These are phyloP conservation scores for Colletotrichum sidae DNA, from an alignment of 2,329 filamentous ascomycete genomes.

Conservation along the genomic window DNA sequence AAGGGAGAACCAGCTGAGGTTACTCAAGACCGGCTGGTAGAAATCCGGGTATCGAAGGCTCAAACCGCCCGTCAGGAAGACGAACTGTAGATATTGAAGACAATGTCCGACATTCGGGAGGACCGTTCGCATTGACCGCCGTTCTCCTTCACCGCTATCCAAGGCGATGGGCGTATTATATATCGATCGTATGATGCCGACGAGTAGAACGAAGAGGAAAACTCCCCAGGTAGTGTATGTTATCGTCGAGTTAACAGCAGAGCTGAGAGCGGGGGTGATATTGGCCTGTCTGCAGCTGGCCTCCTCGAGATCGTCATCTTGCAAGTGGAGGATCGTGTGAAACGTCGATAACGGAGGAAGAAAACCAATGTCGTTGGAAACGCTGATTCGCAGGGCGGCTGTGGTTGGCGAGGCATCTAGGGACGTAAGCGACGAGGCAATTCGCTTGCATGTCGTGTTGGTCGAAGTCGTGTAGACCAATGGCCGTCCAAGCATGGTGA, in stretches of 20 bases:
- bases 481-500: constrained; percentile 28
- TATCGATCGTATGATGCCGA: constrained; percentile 26
- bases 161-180: constrained; percentile 22
- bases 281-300: constrained; percentile 36
- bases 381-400: background rate
- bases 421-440: too few relatives aligned
- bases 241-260: constrained; percentile 23
- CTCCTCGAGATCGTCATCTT: constrained; percentile 12
- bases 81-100: constrained; percentile 80
- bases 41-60: constrained; percentile 80
- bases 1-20: constrained; percentile 74
- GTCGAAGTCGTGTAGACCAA: constrained; percentile 10
- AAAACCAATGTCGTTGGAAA: constrained; percentile 21
- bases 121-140: constrained; percentile 23
- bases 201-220: constrained; percentile 38
- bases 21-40: constrained; percentile 76
- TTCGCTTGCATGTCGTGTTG: constrained; percentile 13
- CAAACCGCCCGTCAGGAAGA: constrained; percentile 76
- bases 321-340: constrained; percentile 29
- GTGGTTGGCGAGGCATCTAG: too few relatives aligned
- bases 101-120: constrained; percentile 59
- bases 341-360: constrained; percentile 37
- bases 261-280: constrained; percentile 36
- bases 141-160: constrained; percentile 1
- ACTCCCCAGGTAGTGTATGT: constrained; percentile 36